Conservation (phyloP, 2,329 filamentous ascomycete species). For the Simplicillium aogashimaense region DNA sequence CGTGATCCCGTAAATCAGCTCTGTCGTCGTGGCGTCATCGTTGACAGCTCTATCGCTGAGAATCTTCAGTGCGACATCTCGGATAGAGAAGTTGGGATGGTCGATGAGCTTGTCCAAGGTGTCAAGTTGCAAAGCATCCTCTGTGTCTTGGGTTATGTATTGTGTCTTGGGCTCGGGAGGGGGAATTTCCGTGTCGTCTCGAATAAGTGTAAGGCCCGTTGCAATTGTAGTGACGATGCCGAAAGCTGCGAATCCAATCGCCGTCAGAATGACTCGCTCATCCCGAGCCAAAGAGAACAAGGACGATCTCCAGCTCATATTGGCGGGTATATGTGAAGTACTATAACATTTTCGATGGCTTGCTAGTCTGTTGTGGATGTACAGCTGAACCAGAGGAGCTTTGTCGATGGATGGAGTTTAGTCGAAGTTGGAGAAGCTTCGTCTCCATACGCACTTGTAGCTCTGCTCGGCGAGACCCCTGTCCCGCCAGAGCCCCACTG, state of each 20-base stretch:
- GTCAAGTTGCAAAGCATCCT: slow-evolving; percentile 56
- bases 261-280: slow-evolving; percentile 42
- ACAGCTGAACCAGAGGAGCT: too few relatives aligned
- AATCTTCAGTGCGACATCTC: slow-evolving; percentile 55
- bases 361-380: neutral
- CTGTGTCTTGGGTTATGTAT: slow-evolving; percentile 66
- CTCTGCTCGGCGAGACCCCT: neutral
- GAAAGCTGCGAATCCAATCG: slow-evolving; percentile 48
- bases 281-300: slow-evolving; percentile 28
- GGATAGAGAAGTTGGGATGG: slow-evolving; percentile 64
- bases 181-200: slow-evolving; percentile 57
- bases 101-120: slow-evolving; percentile 59
- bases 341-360: slow-evolving; percentile 5
- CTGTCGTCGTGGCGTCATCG: slow-evolving; percentile 38
- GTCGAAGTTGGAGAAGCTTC: too few relatives aligned
- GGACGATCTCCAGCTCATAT: slow-evolving; percentile 27
- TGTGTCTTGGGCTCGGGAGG: slow-evolving; percentile 55
- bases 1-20: slow-evolving; percentile 48
- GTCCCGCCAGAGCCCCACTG: neutral
- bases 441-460: slow-evolving; percentile 8
- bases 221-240: slow-evolving; percentile 48
- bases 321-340: slow-evolving; percentile 6
- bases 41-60: slow-evolving; percentile 49
- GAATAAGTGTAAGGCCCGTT: slow-evolving; percentile 47
- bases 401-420: too few relatives aligned